Conservation (phyloP, 228 moss, liverwort and hornwort species). For the Sphagnum fallax region DNA sequence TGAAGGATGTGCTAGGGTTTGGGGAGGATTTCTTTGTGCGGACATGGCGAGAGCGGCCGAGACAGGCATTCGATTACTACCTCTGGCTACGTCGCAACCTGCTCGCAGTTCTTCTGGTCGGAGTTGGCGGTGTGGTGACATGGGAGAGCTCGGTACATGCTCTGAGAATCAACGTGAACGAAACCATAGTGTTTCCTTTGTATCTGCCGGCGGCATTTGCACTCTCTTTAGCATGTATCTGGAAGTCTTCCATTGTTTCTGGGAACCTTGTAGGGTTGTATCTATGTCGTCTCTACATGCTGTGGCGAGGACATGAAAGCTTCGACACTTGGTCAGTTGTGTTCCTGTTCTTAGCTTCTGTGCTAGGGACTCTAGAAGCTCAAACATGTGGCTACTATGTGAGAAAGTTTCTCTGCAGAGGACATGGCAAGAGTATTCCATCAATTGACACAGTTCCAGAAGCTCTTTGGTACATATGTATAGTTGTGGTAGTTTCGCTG, state of each 20-base stretch:
- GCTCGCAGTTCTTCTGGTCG: conserved; percentile 8
- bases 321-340: conserved; percentile 17
- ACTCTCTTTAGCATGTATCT: conserved; percentile 47
- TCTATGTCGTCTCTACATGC: conserved; percentile 28
- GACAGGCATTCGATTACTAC: conserved; percentile 3
- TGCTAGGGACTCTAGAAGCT: conserved; percentile 31
- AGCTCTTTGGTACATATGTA: conserved; percentile 24
- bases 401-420: conserved; percentile 35
- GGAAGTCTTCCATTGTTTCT: conserved; percentile 45
- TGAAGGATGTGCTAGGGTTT: no score
- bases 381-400: conserved; percentile 51
- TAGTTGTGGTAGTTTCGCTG: conserved; percentile 23
- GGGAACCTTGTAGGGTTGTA: conserved; percentile 51
- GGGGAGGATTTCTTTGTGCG: no score
- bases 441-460: conserved; percentile 57
- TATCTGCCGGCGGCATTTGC: conserved; percentile 37
- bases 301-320: conserved; percentile 22
- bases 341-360: conserved; percentile 22
- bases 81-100: conserved; percentile 16
- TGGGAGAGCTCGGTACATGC: conserved; percentile 54
- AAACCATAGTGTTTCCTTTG: conserved; percentile 48
- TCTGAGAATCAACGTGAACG: conserved; percentile 20
- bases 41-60: conserved; percentile 32
- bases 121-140: conserved; percentile 25
- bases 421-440: conserved; percentile 29